Percentiles rank a stretch among this genome's conserved stretches.
Conservation (phyloP, 306 rosid species). For the Vicia sativa region DNA sequence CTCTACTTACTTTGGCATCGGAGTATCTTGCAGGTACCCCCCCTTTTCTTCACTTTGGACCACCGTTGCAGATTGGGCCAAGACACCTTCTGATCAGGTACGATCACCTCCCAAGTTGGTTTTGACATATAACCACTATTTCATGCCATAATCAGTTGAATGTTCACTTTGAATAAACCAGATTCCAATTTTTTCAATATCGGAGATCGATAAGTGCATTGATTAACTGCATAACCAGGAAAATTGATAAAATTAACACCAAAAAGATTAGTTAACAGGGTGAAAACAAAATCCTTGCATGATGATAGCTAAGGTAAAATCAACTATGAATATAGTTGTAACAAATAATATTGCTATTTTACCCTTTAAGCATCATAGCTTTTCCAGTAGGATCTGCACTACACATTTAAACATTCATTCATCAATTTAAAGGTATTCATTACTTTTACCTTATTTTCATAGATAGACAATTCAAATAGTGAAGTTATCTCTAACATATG, state of each 20-base stretch:
- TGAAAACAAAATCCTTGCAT: slow-evolving; percentile 23
- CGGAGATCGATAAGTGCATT: too few species aligned
- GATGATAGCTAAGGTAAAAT: slow-evolving; percentile 2
- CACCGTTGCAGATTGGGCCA: too few species aligned
- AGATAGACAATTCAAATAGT: neutral
- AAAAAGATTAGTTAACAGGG: neutral
- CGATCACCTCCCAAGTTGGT: too few species aligned
- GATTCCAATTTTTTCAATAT: too few species aligned
- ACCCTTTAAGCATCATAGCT: neutral
- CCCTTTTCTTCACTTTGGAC: too few species aligned
- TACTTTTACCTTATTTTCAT: neutral
- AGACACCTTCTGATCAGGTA: too few species aligned
- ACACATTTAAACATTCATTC: neutral
- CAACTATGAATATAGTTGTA: neutral
- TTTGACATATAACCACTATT: too few species aligned
- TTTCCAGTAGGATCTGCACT: neutral
- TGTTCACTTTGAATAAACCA: too few species aligned
- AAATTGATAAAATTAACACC: neutral
- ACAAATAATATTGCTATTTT: neutral
- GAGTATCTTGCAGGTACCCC: too few species aligned
- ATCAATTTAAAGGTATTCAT: slow-evolving; percentile 5
- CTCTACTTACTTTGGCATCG: too few species aligned
- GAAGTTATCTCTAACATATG: slow-evolving; percentile 1
- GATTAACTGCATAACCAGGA: too few species aligned
- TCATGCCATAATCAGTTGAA: too few species aligned